Evolutionary conservation across 306 rosid species (phyloP), one percentile per base, ranked within the genome.

Genomic region (Malus sieversii): DNA sequence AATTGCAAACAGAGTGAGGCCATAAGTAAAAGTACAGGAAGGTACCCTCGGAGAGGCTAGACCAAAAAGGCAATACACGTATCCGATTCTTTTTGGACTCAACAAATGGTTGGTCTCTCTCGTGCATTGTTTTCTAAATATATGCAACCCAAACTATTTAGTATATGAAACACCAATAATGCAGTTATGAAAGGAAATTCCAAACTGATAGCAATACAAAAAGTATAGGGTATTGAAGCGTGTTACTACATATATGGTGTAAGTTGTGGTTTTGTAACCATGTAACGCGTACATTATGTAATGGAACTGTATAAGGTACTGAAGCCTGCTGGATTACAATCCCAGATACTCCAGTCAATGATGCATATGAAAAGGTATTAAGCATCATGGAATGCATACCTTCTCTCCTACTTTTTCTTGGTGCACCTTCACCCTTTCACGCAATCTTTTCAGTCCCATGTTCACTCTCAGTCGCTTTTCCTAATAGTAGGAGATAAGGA

Each of bases 391-490:
- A 11, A 62, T 12, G 66, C 48, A 60, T 87, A 90, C 98, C 96
- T 90, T 91, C 82, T 83, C 93, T 27, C 97, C 96, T 53, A 95
- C 98, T 83, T 87, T 95, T 79, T 95, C 98, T 81, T 95, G 97
- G 1, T 91, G 96, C 75, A 87, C 98, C 83, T 92, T 95, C 77
- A 95, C 96, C 86, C 91, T 95, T 90, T 95, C 98, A 74, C 90
- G 97, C 75, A 92, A 83, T 20, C 86, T 95, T 82, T 90, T 92
- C 96, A 92, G 85, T 77, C 97, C 87, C 87, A 91, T 90, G 75
- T 95, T 95, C 61, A 95, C 98, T 80, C 97, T 85, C 11, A 95
- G 85, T 64, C 98, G 88, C 81, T 95, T 95, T 82, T 95, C 98
- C 98, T 95, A 74, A 44, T 51, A 20, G 61, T 19, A 29, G 29